Base-by-base conservation (phyloP, 371 early-diverging fungal species). In the Mucor irregularis region DNA sequence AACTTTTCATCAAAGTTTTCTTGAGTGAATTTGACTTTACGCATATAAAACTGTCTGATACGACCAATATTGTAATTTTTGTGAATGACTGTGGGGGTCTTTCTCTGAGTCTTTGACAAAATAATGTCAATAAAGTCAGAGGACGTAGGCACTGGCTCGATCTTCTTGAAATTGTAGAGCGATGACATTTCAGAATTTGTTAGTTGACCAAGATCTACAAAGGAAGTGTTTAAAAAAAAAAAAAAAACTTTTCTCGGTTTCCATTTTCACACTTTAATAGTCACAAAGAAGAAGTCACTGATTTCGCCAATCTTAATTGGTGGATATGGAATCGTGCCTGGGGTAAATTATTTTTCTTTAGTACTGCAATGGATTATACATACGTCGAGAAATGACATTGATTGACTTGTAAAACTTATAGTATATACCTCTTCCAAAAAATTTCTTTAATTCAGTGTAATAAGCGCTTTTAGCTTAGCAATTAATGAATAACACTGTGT, bases 1-100 rank as follows among this genome's bases (percentile, higher is more conserved):
- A 99, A 85, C 76, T 97, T 95, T 62, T 95, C 96, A 63, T 95
- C 94, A 76, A 99, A 99, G 64, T 88, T 90, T 51, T 96, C 96
- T 75, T 98, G 98, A 10, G 98, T 94, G 79, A 95, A 99, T 87
- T 99, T 99, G 74, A 99, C 97, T 76, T 99, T 99, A 68, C 97
- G 90, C 95, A 98, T 98, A 75, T 99, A 99, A 71, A 99, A 99
- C 72, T 91, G 89, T 57, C 99, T 83, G 69, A 99, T 99, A 74
- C 99, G 89, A 24, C 91, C 83, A 74, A 99, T 97, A 61, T 92
- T 88, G 83, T 94, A 97, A 67, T 93, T 90, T 29, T 93, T 90
- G 76, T 97, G 98, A 59, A 98, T 84, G 61, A 99, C 98, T 9
- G 99, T 99, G 8, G 99, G 99, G 24, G 99, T 99, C 83, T 97